Conservation (phyloP, 768 basidiomycete genomes). For the Dioszegia crocea region DNA sequence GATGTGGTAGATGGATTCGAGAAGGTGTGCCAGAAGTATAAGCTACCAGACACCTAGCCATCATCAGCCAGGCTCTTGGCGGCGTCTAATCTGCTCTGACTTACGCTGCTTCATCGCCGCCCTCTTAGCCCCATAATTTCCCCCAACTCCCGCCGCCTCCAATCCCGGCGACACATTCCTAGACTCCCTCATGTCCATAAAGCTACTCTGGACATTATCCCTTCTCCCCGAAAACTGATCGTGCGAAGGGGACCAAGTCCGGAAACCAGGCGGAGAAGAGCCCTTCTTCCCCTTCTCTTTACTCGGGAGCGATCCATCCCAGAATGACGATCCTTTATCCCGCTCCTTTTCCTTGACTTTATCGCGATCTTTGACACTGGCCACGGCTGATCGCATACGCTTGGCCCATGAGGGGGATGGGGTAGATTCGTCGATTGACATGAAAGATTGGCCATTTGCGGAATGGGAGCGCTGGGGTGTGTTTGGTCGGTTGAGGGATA, state of each 20-base stretch:
- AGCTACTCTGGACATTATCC: not conserved
- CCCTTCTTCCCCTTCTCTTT: not conserved
- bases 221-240: not conserved
- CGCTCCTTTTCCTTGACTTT: not conserved
- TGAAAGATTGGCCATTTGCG: constrained; percentile 12
- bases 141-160: not conserved
- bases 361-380: not conserved
- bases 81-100: too few relatives aligned
- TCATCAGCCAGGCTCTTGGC: too few relatives aligned
- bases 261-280: not conserved
- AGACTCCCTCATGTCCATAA: constrained; percentile 6
- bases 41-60: too few relatives aligned
- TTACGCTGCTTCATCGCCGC: too few relatives aligned
- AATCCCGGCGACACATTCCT: not conserved
- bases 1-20: too few relatives aligned
- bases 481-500: not conserved
- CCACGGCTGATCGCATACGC: not conserved
- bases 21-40: too few relatives aligned
- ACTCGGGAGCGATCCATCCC: not conserved
- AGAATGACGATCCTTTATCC: not conserved
- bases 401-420: constrained; percentile 7
- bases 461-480: not conserved
- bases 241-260: not conserved
- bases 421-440: constrained; percentile 10
- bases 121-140: too few relatives aligned